phyloP scores from a whole-genome alignment of 352 stramenopile genomes.

The Albugo candida region DNA sequence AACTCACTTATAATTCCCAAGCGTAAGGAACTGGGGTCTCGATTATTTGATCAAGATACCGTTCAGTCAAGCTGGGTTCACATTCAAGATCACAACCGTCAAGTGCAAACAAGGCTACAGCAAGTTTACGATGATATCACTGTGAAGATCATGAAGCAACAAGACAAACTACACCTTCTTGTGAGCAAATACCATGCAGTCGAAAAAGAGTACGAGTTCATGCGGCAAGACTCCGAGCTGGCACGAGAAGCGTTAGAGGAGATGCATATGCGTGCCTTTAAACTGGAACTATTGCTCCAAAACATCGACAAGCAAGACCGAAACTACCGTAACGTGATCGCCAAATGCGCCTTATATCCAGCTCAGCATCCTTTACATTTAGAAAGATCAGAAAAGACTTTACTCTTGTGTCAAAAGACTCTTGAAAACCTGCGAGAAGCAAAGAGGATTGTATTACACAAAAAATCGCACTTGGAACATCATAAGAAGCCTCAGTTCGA shows the following conservation, averaged over 20 bases:
- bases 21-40: too few relatives aligned
- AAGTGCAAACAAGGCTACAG: slow-evolving; percentile 40
- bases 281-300: slow-evolving; percentile 38
- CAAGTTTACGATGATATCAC: slow-evolving; percentile 40
- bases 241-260: slow-evolving; percentile 48
- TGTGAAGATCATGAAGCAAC: slow-evolving; percentile 40
- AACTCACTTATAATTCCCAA: too few relatives aligned
- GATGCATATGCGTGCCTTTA: slow-evolving; percentile 44
- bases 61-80: slow-evolving; percentile 12
- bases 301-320: slow-evolving; percentile 56
- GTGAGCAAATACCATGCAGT: slow-evolving; percentile 41
- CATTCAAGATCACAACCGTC: slow-evolving; percentile 36
- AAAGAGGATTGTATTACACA: slow-evolving; percentile 35
- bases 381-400: slow-evolving; percentile 40
- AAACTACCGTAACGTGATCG: slow-evolving; percentile 42
- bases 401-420: slow-evolving; percentile 46
- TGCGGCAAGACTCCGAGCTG: slow-evolving; percentile 53
- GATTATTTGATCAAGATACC: too few relatives aligned
- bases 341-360: slow-evolving; percentile 38
- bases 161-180: slow-evolving; percentile 31
- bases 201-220: slow-evolving; percentile 33
- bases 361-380: slow-evolving; percentile 37
- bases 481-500: slow-evolving; percentile 35
- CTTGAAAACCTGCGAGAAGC: slow-evolving; percentile 46
- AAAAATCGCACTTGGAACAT: slow-evolving; percentile 37